Conservation (phyloP, 768 basidiomycete species). For the Rossbeevera mucosa region DNA sequence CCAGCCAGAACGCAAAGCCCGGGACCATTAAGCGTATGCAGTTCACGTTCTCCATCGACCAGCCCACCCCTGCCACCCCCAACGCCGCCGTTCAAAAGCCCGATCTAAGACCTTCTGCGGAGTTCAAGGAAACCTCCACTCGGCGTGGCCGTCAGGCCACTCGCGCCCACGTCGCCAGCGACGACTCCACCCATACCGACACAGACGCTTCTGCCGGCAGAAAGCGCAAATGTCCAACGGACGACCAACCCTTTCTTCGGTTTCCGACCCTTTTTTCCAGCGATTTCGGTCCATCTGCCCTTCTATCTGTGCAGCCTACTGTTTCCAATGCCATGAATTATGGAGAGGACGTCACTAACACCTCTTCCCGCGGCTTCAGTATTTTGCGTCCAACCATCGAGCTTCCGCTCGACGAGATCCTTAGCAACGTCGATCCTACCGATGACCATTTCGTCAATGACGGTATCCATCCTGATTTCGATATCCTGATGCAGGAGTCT, state of each 20-base stretch:
- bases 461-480: slow-evolving; percentile 15
- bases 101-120: slow-evolving; percentile 59
- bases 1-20: slow-evolving; percentile 54
- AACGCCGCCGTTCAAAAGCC: slow-evolving; percentile 53
- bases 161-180: slow-evolving; percentile 34
- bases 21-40: slow-evolving; percentile 86
- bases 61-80: slow-evolving; percentile 46
- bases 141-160: slow-evolving; percentile 39
- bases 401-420: slow-evolving; percentile 78
- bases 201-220: slow-evolving; percentile 25
- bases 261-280: slow-evolving; percentile 72
- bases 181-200: slow-evolving; percentile 14
- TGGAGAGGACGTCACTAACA: slow-evolving; percentile 63
- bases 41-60: slow-evolving; percentile 83
- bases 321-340: slow-evolving; percentile 66
- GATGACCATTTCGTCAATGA: slow-evolving; percentile 16
- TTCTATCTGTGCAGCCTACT: slow-evolving; percentile 67
- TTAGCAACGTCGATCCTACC: slow-evolving; percentile 33
- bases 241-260: slow-evolving; percentile 43
- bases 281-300: slow-evolving; percentile 74
- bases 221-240: slow-evolving; percentile 23
- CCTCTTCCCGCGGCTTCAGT: slow-evolving; percentile 49
- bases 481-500: slow-evolving; percentile 28
- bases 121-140: slow-evolving; percentile 50
- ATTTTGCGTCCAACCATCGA: slow-evolving; percentile 79